Evolutionary conservation across 345 rosid genomes (phyloP).

Genomic region (Hibiscus syriacus): DNA sequence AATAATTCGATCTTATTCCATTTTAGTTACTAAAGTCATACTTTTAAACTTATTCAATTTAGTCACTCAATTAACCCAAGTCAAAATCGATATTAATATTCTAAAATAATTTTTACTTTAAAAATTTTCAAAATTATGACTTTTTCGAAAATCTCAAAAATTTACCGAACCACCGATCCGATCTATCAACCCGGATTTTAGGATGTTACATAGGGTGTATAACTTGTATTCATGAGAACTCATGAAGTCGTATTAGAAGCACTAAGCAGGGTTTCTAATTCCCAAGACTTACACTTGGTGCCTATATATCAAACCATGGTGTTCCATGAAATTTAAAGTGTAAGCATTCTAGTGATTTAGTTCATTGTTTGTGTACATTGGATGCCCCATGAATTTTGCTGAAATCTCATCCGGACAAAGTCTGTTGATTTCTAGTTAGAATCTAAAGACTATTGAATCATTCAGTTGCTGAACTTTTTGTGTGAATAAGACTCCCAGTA

Average conservation of each 20-base stretch:
- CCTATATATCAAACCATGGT: neutral
- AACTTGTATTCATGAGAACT: neutral
- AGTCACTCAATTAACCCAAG: no score
- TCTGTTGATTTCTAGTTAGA: neutral
- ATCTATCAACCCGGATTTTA: no score
- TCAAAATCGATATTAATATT: no score
- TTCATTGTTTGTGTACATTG: neutral
- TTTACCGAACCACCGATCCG: no score
- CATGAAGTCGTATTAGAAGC: neutral
- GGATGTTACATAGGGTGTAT: no score
- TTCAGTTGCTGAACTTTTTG: neutral
- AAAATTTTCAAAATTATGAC: no score
- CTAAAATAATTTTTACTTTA: no score
- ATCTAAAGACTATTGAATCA: neutral
- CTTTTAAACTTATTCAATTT: no score
- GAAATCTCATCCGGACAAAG: neutral
- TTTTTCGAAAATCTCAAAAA: no score
- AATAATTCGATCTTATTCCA: no score
- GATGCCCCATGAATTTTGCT: neutral
- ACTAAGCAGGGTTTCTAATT: neutral
- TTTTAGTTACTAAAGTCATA: no score
- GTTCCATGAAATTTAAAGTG: neutral
- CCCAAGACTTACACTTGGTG: neutral
- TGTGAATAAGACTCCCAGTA: neutral
- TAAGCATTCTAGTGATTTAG: neutral